Percentiles rank a stretch among this genome's conserved stretches.
phyloP scores from a whole-genome alignment of 2,329 filamentous ascomycete genomes.

The Nemania bipapillata region DNA sequence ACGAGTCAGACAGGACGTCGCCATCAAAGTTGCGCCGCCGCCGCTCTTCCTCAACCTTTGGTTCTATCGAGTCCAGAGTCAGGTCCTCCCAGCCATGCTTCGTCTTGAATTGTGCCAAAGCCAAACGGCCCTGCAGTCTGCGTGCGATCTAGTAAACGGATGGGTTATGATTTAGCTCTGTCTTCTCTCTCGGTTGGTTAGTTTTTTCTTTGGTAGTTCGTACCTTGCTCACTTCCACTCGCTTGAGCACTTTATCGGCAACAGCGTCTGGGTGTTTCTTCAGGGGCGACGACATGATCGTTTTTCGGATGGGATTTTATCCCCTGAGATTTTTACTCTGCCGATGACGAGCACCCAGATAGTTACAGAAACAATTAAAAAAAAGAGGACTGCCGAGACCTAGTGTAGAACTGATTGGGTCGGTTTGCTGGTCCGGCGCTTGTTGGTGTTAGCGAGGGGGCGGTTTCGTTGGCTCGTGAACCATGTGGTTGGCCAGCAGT shows the following conservation, averaged over 20 bases:
- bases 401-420: conserved; percentile 48
- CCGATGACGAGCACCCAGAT: conserved; percentile 38
- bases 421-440: conserved; percentile 47
- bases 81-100: conserved; percentile 95
- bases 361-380: conserved; percentile 40
- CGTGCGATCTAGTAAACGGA: conserved; percentile 78
- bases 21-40: conserved; percentile 75
- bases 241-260: conserved; percentile 74
- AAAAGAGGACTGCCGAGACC: conserved; percentile 25
- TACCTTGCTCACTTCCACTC: conserved; percentile 81
- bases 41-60: conserved; percentile 81
- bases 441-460: conserved; percentile 46
- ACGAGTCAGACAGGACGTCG: conserved; percentile 86
- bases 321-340: background rate
- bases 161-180: conserved; percentile 38
- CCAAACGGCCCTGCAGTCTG: conserved; percentile 90
- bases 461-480: conserved; percentile 41
- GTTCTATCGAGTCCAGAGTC: conserved; percentile 85
- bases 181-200: conserved; percentile 19
- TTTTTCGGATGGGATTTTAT: conserved; percentile 44
- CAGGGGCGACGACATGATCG: conserved; percentile 68
- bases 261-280: conserved; percentile 73
- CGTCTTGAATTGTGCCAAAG: conserved; percentile 96
- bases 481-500: conserved; percentile 34
- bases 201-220: conserved; percentile 50